phyloP scores from a whole-genome alignment of 805 yeast species.

The Wickerhamiella galacta region DNA sequence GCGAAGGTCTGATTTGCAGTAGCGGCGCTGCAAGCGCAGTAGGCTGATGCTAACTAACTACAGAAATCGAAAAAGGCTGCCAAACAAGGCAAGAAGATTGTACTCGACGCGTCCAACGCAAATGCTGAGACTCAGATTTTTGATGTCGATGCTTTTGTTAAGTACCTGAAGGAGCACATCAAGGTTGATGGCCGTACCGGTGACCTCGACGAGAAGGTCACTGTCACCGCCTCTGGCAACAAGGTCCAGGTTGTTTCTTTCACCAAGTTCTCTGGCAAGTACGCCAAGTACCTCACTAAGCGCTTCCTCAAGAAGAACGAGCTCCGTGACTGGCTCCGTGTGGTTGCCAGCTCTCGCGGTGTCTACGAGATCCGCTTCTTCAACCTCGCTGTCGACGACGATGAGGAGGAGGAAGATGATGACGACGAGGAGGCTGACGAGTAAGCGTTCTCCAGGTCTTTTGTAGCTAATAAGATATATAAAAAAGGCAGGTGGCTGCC shows the following conservation, averaged over 20 bases:
- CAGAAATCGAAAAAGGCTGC: constrained; percentile 40
- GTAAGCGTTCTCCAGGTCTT: not conserved
- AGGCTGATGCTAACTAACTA: constrained; percentile 42
- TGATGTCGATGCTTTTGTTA: constrained; percentile 94
- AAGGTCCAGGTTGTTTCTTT: constrained; percentile 80
- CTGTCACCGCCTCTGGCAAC: constrained; percentile 73
- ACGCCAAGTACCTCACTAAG: constrained; percentile 98
- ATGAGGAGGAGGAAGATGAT: constrained; percentile 79
- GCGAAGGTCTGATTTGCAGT: constrained; percentile 7
- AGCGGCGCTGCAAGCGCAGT: constrained; percentile 34
- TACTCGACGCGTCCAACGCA: constrained; percentile 90
- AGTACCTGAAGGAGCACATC: constrained; percentile 97
- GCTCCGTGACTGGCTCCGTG: constrained; percentile 99
- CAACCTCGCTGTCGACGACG: constrained; percentile 94
- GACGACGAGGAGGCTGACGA: constrained; percentile 17
- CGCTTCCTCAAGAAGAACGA: constrained; percentile 99
- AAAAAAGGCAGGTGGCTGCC: not conserved
- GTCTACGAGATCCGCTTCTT: constrained; percentile 96
- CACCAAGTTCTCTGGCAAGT: constrained; percentile 97
- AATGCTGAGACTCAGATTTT: constrained; percentile 97
- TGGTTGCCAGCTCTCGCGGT: constrained; percentile 89
- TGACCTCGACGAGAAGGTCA: constrained; percentile 90
- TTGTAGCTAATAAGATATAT: no score
- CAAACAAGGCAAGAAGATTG: constrained; percentile 65
- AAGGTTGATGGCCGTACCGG: constrained; percentile 94